These are phyloP conservation scores for Ilyonectria sp. DNA, from an alignment of 2,329 filamentous ascomycete species.

Conservation along the genomic window DNA sequence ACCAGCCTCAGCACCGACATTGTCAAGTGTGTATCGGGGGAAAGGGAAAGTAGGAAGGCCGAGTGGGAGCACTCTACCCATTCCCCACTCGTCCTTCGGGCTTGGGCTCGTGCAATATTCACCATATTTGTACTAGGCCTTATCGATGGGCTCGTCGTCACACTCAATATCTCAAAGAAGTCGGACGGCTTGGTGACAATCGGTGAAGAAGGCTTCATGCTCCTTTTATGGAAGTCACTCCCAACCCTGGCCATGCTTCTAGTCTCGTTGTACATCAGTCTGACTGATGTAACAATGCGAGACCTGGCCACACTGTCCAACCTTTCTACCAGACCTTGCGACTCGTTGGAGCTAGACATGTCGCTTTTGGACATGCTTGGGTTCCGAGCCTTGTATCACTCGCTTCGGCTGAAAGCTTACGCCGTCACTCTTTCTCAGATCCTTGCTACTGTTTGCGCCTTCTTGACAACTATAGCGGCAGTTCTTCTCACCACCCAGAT, in stretches of 20 bases:
- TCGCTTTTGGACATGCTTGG: constrained; percentile 14
- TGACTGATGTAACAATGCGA: not conserved
- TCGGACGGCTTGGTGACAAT: not conserved
- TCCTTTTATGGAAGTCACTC: not conserved
- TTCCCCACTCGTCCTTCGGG: not conserved
- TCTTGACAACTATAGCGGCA: not conserved
- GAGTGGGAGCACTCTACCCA: not conserved
- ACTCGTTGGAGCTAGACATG: not conserved
- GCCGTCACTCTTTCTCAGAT: not conserved
- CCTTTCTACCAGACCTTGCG: not conserved
- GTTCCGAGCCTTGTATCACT: not conserved
- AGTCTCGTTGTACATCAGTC: not conserved
- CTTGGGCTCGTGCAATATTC: not conserved
- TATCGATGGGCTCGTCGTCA: not conserved
- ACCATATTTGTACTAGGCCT: not conserved
- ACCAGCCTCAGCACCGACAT: not conserved
- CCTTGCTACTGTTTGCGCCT: not conserved
- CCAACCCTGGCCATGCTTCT: not conserved
- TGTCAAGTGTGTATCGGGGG: not conserved
- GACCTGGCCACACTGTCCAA: not conserved
- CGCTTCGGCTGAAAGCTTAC: not conserved
- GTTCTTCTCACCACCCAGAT: not conserved
- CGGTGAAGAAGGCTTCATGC: not conserved
- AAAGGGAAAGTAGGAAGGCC: not conserved
- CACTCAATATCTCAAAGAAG: not conserved